phyloP scores from a whole-genome alignment of 495 filamentous ascomycete genomes.

The Tuber calosporum region DNA sequence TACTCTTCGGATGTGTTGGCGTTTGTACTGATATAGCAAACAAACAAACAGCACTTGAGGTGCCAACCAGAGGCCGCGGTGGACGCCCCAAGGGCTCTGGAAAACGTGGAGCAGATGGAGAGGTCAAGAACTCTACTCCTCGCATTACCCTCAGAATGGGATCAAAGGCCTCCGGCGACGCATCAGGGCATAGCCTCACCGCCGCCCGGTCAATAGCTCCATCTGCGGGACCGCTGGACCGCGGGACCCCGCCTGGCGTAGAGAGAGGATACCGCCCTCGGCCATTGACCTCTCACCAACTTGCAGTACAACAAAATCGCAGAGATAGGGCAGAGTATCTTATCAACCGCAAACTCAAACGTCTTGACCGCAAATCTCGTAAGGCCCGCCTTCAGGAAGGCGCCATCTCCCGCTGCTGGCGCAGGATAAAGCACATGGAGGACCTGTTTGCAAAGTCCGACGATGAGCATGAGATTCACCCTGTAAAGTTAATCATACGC shows the following conservation, averaged over 20 bases:
- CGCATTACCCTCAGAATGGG: slow-evolving; percentile 38
- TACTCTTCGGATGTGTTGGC: slow-evolving; percentile 5
- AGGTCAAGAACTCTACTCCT: slow-evolving; percentile 34
- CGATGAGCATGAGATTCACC: slow-evolving; percentile 51
- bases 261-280: slow-evolving; percentile 53
- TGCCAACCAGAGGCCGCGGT: slow-evolving; percentile 34
- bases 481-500: slow-evolving; percentile 41
- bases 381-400: slow-evolving; percentile 55
- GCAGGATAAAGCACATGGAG: slow-evolving; percentile 57
- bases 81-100: slow-evolving; percentile 38
- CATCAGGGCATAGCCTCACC: slow-evolving; percentile 33
- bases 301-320: slow-evolving; percentile 83
- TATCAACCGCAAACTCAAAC: slow-evolving; percentile 64
- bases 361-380: slow-evolving; percentile 56
- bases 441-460: slow-evolving; percentile 74
- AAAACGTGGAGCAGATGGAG: slow-evolving; percentile 39
- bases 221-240: slow-evolving; percentile 45
- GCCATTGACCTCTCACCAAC: slow-evolving; percentile 84
- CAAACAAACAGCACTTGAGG: slow-evolving; percentile 1
- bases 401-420: slow-evolving; percentile 60
- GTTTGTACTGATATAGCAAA: slow-evolving; percentile 1
- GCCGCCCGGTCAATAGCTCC: slow-evolving; percentile 40
- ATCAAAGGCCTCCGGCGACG: slow-evolving; percentile 29
- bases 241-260: slow-evolving; percentile 48
- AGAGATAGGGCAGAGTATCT: slow-evolving; percentile 82